Percentiles rank a stretch among this genome's conserved stretches.
Evolutionary conservation across 2,329 filamentous ascomycete genomes (phyloP).

Genomic region (Aspergillus cejpii): DNA sequence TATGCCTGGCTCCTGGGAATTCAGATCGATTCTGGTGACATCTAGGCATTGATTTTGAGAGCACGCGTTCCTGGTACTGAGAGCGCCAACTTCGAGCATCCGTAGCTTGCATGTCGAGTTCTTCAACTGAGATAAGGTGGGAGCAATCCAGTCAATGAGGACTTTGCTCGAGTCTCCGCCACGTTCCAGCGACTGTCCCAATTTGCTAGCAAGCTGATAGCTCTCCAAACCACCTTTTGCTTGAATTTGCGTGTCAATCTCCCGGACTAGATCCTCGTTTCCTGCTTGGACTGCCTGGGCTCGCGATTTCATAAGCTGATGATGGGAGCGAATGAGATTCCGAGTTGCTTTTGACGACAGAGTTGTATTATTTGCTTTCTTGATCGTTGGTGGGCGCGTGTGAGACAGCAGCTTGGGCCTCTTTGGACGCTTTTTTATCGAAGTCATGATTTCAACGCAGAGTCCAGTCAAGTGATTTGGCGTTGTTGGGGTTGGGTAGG

Average conservation of each 20-base stretch:
- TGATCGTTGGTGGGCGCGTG: constrained; percentile 41
- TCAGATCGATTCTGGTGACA: constrained; percentile 79
- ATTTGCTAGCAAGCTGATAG: constrained; percentile 58
- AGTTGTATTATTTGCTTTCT: constrained; percentile 30
- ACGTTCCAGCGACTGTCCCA: constrained; percentile 54
- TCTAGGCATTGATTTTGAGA: constrained; percentile 64
- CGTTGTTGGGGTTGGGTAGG: too few relatives aligned
- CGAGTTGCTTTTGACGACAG: constrained; percentile 54
- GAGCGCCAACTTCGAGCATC: constrained; percentile 82
- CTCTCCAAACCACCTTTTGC: constrained; percentile 53
- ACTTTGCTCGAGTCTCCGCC: constrained; percentile 59
- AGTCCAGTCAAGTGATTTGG: neutral
- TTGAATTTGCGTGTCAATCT: constrained; percentile 47
- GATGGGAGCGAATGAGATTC: constrained; percentile 54
- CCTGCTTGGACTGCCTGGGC: constrained; percentile 46
- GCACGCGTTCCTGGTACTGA: constrained; percentile 79
- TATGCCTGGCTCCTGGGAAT: constrained; percentile 73
- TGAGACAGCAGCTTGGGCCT: constrained; percentile 38
- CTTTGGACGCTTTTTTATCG: constrained; percentile 28
- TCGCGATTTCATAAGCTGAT: constrained; percentile 53
- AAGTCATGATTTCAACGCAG: constrained; percentile 18
- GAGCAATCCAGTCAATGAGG: constrained; percentile 53
- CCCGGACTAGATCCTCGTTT: constrained; percentile 36
- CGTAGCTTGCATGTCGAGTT: constrained; percentile 40
- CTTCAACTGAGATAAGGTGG: constrained; percentile 22